Evolutionary conservation across 441 rosid genomes (phyloP), one percentile per base, ranked within the genome.

Genomic region (Pelargonium cotyledonis): DNA sequence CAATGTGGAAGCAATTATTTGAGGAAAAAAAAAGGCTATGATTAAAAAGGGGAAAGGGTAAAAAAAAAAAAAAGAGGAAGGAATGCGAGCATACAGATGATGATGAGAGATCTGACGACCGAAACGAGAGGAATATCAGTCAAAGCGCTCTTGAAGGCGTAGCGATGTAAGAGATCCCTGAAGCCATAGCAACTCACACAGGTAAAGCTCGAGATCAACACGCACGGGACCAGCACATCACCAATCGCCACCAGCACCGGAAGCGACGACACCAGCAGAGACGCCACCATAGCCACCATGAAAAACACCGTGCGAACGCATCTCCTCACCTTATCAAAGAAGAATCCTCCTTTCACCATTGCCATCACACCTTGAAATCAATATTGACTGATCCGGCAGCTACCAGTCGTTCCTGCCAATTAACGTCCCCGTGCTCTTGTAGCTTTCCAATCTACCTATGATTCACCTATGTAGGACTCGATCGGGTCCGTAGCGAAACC

Each of bases 281-380:
- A 93, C 38, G 86, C 90, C 69, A 81, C 83, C 98, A 93, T 93
- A 80, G 98, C 90, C 75, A 87, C 87, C 79, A 93, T 80, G 77
- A 93, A 93, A 77, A 88, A 90, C 71, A 78, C 82, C 55, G 98
- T 93, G 72, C 96, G 66, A 0, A 78, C 65, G 67, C 84, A 80
- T 76, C 98, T 84, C 74, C 85, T 74, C 57, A 72, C 80, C 82
- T 90, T 93, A 62, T 93, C 98, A 70, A 87, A 74, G 73, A 83
- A 71, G 81, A 84, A 71, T 76, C 78, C 75, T 35, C 82, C 84
- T 80, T 85, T 84, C 81, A 84, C 84, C 84, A 82, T 78, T 16
- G 26, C 61, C 23, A 16, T 18, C 23, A 55, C 61, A 10, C n/a
- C 51, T 9, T 9, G 1, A 46, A 46, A 46, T 14, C 12, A 46